Base-by-base conservation (phyloP, 164 flowering plant species). In the Annona cherimola region DNA sequence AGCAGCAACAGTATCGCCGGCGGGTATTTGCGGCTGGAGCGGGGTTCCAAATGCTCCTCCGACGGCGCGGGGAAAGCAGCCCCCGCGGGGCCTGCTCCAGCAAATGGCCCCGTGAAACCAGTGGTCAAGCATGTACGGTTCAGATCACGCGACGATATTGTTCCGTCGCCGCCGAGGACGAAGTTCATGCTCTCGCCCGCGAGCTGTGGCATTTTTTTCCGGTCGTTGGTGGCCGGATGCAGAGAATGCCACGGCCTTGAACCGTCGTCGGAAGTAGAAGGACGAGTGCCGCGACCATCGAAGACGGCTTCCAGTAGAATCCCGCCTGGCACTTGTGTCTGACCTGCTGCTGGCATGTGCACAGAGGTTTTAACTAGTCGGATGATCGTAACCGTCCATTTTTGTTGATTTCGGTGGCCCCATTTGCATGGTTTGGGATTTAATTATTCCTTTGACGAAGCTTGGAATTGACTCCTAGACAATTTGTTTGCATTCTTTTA, bases 231-330 rank as follows among this genome's bases (percentile, higher is more conserved):
- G 66, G 67, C 79, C 3, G 79, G 82, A 2, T 92, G 97, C 72
- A 80, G 78, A 73, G 82, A 82, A 73, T 92, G 93, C 60, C 97
- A 90, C 67, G 87, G 90, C 19, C 84, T 92, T 66, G 85, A 84
- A 68, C 87, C 91, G 46, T 26, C 57, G 42, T 6, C 20, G 8
- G 57, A 42, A 19, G 57, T 44, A 41, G 67, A 71, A 14, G n/a
- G n/a, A n/a, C 8, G 18, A 9, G 4, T 1, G n/a, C 43, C 5
- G 7, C n/a, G n/a, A n/a, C 16, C 6, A 14, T 11, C 26, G 57
- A 35, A 69, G 54, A 26, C 26, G 69, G 50, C 46, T n/a, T n/a
- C n/a, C n/a, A n/a, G 14, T 16, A 6, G 16, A 8, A 50, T 3
- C 57, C 8, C 14, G 57, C 41, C 44, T 44, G 18, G n/a, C 44